These are phyloP conservation scores for Colletotrichum sp. DNA, from an alignment of 2,329 filamentous ascomycete genomes.

Conservation along the genomic window DNA sequence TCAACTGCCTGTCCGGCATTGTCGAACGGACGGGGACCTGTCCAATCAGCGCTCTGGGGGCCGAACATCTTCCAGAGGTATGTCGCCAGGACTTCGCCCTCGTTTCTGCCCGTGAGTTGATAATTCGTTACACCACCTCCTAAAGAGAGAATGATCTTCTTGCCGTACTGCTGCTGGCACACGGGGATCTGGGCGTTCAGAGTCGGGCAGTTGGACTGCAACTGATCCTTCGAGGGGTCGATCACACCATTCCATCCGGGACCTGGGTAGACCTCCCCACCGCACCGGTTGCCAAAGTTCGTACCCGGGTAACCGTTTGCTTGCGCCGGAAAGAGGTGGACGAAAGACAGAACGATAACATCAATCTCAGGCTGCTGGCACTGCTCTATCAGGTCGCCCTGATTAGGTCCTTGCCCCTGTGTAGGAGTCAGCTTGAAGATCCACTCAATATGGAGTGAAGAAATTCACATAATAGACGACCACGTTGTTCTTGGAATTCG, in stretches of 20 bases:
- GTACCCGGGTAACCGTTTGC: slow-evolving; percentile 45
- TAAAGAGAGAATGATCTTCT: slow-evolving; percentile 46
- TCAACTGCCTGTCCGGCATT: slow-evolving; percentile 28
- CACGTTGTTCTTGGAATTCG: slow-evolving; percentile 40
- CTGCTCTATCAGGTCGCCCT: slow-evolving; percentile 39
- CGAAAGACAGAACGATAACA: slow-evolving; percentile 47
- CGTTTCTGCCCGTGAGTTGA: slow-evolving; percentile 38
- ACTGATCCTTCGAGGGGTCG: slow-evolving; percentile 32
- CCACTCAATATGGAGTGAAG: not conserved
- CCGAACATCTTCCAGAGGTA: slow-evolving; percentile 46
- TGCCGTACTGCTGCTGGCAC: slow-evolving; percentile 40
- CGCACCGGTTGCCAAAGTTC: slow-evolving; percentile 48
- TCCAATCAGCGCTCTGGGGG: slow-evolving; percentile 35
- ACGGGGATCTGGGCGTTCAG: slow-evolving; percentile 40
- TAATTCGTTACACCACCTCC: slow-evolving; percentile 40
- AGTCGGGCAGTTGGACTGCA: slow-evolving; percentile 36
- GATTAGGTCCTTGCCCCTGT: slow-evolving; percentile 45
- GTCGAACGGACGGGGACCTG: slow-evolving; percentile 25
- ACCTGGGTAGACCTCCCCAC: slow-evolving; percentile 31
- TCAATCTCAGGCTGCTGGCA: slow-evolving; percentile 44
- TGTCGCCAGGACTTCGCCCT: slow-evolving; percentile 40
- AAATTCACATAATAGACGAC: slow-evolving; percentile 45
- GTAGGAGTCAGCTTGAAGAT: not conserved
- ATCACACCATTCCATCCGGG: slow-evolving; percentile 36
- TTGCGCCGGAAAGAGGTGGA: slow-evolving; percentile 44